Conservation (phyloP, 2,329 filamentous ascomycete species). For the Lecanicillium sp. region DNA sequence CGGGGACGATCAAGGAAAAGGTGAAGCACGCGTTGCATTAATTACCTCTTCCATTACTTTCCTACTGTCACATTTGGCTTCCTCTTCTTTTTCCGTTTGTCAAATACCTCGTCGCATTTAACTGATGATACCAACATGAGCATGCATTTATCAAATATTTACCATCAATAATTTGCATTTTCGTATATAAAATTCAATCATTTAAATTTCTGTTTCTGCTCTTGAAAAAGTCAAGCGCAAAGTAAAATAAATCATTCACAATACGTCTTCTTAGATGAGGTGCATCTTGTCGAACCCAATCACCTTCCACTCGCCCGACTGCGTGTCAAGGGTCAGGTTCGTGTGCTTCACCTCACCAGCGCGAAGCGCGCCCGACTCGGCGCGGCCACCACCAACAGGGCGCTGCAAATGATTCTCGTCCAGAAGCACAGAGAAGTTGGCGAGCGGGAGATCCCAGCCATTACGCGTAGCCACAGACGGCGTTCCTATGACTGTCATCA, state of each 20-base stretch:
- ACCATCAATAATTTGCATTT: too few species aligned
- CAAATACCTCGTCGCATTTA: too few species aligned
- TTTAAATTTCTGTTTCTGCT: too few species aligned
- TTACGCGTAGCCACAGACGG: conserved; percentile 56
- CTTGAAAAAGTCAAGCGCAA: neutral
- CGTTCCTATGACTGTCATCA: conserved; percentile 20
- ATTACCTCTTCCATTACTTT: neutral
- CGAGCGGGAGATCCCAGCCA: conserved; percentile 57
- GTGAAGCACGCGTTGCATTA: conserved; percentile 12
- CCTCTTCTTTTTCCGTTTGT: neutral
- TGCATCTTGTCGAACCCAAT: conserved; percentile 23
- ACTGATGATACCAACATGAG: conserved; percentile 11
- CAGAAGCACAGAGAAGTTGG: conserved; percentile 61
- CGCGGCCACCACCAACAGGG: conserved; percentile 35
- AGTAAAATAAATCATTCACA: neutral
- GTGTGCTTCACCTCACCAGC: conserved; percentile 35
- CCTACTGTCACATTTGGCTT: neutral
- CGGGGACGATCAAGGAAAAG: conserved; percentile 36
- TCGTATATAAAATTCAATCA: too few species aligned
- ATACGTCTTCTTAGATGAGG: neutral
- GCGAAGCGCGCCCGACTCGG: conserved; percentile 51
- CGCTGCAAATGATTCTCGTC: conserved; percentile 53
- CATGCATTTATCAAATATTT: conserved; percentile 1
- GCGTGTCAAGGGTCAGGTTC: conserved; percentile 44
- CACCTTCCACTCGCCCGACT: conserved; percentile 21